phyloP scores from a whole-genome alignment of 2,329 filamentous ascomycete species.

The Diaporthe nobilis region DNA sequence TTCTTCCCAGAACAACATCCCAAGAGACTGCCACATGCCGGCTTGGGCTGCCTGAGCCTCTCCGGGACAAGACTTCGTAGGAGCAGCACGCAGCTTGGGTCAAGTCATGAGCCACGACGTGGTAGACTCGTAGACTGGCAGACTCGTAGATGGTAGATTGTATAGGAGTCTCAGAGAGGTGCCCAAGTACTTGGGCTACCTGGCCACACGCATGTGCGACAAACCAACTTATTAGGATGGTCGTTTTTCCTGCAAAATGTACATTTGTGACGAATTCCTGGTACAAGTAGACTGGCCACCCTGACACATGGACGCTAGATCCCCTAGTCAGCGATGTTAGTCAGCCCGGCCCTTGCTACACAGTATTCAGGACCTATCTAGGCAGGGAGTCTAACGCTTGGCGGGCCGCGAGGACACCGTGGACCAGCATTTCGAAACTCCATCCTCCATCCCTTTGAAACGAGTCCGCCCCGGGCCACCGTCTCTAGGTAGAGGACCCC shows the following conservation, averaged over 20 bases:
- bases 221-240: not conserved
- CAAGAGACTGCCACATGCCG: no score
- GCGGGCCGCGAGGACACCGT: conserved; percentile 32
- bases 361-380: not conserved
- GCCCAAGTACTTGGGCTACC: no score
- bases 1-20: not conserved
- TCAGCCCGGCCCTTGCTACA: conserved; percentile 6
- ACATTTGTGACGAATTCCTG: no score
- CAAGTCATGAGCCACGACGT: no score
- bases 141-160: no score
- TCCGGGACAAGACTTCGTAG: no score
- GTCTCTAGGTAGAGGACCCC: conserved; percentile 8
- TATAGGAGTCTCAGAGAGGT: no score
- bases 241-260: no score
- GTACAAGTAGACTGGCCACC: not conserved
- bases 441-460: conserved; percentile 36
- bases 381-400: conserved; percentile 8
- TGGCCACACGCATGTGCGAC: not conserved
- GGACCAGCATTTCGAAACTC: conserved; percentile 31
- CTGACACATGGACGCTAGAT: not conserved
- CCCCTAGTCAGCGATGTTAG: not conserved
- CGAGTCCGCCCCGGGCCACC: conserved; percentile 32
- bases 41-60: no score
- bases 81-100: no score
- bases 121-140: no score